Evolutionary conservation across 805 yeast species (phyloP).

Genomic region (Schwanniomyces pseudopolymorphus): DNA sequence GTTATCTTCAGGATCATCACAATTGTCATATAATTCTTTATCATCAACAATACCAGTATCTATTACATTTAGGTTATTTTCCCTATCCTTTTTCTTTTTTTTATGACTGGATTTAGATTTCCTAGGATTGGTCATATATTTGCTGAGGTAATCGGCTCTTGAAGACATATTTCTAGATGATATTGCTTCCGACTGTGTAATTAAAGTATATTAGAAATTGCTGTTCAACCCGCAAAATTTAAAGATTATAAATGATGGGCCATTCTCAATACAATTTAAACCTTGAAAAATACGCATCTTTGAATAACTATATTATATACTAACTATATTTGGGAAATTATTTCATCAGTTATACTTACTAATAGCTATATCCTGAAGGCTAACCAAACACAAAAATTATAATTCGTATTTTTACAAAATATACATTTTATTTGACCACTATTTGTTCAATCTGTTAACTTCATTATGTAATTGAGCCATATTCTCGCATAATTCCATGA

Average conservation of each 20-base stretch:
- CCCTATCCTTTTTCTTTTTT: slow-evolving; percentile 13
- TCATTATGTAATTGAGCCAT: slow-evolving; percentile 65
- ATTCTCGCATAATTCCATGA: slow-evolving; percentile 73
- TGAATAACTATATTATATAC: too few relatives aligned
- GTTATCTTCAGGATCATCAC: slow-evolving; percentile 13
- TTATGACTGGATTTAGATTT: not conserved
- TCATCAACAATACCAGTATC: slow-evolving; percentile 4
- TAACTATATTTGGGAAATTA: too few relatives aligned
- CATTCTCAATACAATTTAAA: not conserved
- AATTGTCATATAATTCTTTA: slow-evolving; percentile 1
- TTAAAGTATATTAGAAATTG: too few relatives aligned
- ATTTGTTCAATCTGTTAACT: slow-evolving; percentile 16
- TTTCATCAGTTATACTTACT: too few relatives aligned
- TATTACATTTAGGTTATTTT: slow-evolving; percentile 1
- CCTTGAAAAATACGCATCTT: too few relatives aligned
- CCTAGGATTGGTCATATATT: slow-evolving; percentile 19
- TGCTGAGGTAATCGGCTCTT: slow-evolving; percentile 33
- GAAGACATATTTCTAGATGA: slow-evolving; percentile 15
- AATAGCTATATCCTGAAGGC: too few relatives aligned
- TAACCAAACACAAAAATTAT: too few relatives aligned
- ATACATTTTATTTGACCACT: not conserved
- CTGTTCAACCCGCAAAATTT: too few relatives aligned
- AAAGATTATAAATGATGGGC: too few relatives aligned
- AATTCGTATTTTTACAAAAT: too few relatives aligned
- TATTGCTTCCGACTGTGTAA: too few relatives aligned